Conservation (phyloP, 2,329 filamentous ascomycete species). For the Monosporascus sp. region DNA sequence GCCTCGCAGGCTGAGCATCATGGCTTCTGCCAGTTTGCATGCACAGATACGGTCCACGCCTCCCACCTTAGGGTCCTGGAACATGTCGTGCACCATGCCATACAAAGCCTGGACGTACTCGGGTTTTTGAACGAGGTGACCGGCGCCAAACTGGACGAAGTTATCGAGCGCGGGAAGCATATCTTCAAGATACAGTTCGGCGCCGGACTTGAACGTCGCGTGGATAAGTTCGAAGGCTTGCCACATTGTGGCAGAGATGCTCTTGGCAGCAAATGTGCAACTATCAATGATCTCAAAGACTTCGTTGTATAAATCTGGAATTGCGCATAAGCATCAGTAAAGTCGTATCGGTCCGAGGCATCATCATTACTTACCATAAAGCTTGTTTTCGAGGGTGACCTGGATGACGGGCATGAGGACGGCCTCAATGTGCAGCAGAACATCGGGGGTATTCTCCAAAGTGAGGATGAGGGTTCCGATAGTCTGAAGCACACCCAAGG, state of each 20-base stretch:
- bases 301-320: constrained; percentile 85
- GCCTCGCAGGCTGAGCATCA: constrained; percentile 91
- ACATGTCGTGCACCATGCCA: constrained; percentile 93
- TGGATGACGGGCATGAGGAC: constrained; percentile 96
- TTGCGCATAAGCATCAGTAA: constrained; percentile 11
- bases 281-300: constrained; percentile 99
- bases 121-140: constrained; percentile 74
- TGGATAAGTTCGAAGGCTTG: constrained; percentile 96
- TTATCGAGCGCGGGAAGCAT: constrained; percentile 98
- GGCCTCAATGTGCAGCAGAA: constrained; percentile 87
- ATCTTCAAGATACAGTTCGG: constrained; percentile 94
- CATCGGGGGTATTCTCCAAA: constrained; percentile 92
- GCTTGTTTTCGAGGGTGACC: constrained; percentile 94
- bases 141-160: constrained; percentile 88
- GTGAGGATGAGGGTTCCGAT: constrained; percentile 97
- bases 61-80: constrained; percentile 84
- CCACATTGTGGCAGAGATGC: constrained; percentile 97
- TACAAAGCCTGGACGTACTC: constrained; percentile 83
- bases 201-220: constrained; percentile 92
- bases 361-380: constrained; percentile 65
- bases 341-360: constrained; percentile 4
- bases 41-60: constrained; percentile 94
- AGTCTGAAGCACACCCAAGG: constrained; percentile 90
- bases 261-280: constrained; percentile 96
- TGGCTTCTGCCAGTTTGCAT: constrained; percentile 92